Conservation (phyloP, 306 rosid genomes). For the Medicago ruthenica region DNA sequence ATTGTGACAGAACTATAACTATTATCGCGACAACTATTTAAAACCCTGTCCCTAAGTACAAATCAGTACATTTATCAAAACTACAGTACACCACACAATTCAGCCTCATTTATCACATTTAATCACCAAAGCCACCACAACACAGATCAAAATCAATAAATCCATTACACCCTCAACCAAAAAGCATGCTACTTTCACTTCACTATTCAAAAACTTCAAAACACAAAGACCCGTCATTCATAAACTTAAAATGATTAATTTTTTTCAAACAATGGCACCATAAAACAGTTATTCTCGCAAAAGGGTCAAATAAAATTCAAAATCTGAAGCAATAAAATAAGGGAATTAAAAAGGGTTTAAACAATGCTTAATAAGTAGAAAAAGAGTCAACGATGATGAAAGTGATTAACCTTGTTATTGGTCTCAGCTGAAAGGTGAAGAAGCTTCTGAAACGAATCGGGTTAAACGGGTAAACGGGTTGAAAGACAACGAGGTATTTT, state of each 20-base stretch:
- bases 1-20: neutral
- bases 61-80: constrained; percentile 20
- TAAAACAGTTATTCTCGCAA: neutral
- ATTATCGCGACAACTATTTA: neutral
- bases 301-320: constrained; percentile 9
- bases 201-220: neutral
- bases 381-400: constrained; percentile 26
- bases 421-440: constrained; percentile 32
- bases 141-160: too few relatives aligned
- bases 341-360: neutral
- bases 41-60: neutral
- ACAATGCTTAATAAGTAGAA: neutral
- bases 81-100: constrained; percentile 15
- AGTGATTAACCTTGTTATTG: neutral
- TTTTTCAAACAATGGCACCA: constrained; percentile 13
- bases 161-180: neutral
- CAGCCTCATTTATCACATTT: neutral
- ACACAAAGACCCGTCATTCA: constrained; percentile 6
- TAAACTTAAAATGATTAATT: constrained; percentile 6
- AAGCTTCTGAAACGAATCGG: constrained; percentile 34
- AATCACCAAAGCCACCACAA: too few relatives aligned
- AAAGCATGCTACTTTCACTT: neutral
- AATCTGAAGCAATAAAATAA: constrained; percentile 17
- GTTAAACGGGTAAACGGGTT: neutral
- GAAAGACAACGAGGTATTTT: neutral